These are phyloP conservation scores for Sisymbrium irio DNA, from an alignment of 345 rosid genomes.

Conservation along the genomic window DNA sequence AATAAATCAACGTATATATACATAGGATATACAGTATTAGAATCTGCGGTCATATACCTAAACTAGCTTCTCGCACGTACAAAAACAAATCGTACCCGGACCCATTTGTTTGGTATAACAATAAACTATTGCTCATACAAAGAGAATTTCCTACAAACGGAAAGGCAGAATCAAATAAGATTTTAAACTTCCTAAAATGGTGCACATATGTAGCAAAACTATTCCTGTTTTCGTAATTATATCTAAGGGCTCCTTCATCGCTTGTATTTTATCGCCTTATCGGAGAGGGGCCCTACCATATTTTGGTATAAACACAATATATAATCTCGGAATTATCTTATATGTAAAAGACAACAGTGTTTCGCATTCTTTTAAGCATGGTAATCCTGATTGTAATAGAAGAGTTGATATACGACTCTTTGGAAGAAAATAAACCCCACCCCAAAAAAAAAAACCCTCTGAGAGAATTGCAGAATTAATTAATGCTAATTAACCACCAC, in stretches of 20 bases:
- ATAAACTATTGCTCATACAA: conserved; percentile 1
- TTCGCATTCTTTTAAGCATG: neutral
- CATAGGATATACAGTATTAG: neutral
- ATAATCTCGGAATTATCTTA: neutral
- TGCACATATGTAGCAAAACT: neutral
- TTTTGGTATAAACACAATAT: neutral
- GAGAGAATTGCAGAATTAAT: conserved; percentile 9
- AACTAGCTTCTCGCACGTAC: conserved; percentile 5
- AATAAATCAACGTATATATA: neutral
- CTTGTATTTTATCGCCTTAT: neutral
- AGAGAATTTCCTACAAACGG: conserved; percentile 10
- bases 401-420: neutral
- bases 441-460: neutral
- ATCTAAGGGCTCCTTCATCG: conserved; percentile 16
- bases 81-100: neutral
- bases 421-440: neutral
- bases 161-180: conserved; percentile 8
- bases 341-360: neutral
- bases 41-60: neutral
- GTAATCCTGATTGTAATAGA: neutral
- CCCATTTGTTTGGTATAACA: conserved; percentile 8
- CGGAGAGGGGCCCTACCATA: conserved; percentile 7
- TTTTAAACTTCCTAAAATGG: neutral
- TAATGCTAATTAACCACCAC: too few species aligned
- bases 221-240: neutral